Evolutionary conservation across 2,329 filamentous ascomycete genomes (phyloP), one percentile per base, ranked within the genome.

Genomic region (Aspergillus aculeatus): DNA sequence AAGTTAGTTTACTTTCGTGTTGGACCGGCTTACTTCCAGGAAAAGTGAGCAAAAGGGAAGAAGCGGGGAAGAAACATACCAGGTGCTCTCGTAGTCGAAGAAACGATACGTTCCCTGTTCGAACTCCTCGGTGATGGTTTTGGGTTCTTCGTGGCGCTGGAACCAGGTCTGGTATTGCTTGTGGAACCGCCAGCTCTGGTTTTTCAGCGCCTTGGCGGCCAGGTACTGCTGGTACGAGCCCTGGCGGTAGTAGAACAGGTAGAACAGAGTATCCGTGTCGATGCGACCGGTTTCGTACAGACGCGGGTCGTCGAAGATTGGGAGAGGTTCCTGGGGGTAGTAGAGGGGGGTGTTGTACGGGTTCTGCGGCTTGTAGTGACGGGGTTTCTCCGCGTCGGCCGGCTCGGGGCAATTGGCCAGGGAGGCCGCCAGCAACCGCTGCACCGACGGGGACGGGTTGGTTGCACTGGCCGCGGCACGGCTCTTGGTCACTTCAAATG

Each of bases 111-210:
- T 99, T 64, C 95, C 95, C 78, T 99, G 95, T 80, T 99, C 95
- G 73, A 92, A 98, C 78, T 99, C 95, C 77, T 99, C 95, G 0
- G 95, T 98, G 72, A 99, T 99, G 69, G 88, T 93, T 82, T 99
- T 99, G 19, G 95, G 95, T 80, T 99, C 95, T 73, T 99, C 95
- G 68, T 99, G 95, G 54, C 95, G 86, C 77, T 99, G 95, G 73
- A 99, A 99, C 95, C 95, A 99, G 1, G 95, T 99, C 77, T 96
- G 95, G 74, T 99, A 99, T 77, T 98, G 95, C 82, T 99, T 99
- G 80, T 99, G 95, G 76, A 99, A 99, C 58, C 95, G 86, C 95
- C 95, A 99, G 77, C 93, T 97, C 77, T 99, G 95, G 66, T 94
- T 91, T 80, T 99, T 99, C 55, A 99, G 81, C n/a, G 95, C 92